Conservation (phyloP, 768 basidiomycete genomes). For the Sarcodon aspratus region DNA sequence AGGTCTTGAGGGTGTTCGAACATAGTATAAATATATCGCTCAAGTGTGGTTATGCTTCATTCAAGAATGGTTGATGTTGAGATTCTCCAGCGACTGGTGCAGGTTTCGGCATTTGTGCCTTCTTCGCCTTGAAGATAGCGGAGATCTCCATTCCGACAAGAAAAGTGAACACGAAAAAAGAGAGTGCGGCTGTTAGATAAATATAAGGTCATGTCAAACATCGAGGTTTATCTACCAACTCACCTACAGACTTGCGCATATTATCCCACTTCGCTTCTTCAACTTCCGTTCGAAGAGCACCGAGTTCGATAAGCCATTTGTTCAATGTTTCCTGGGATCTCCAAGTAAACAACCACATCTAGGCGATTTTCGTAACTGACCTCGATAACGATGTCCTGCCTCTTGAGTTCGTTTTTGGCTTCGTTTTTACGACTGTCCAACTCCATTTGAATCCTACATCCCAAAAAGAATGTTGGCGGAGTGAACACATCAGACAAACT, state of each 20-base stretch:
- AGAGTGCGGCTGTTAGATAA: constrained; percentile 38
- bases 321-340: constrained; percentile 55
- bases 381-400: constrained; percentile 77
- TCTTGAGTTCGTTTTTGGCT: constrained; percentile 72
- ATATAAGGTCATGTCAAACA: background rate
- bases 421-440: constrained; percentile 91
- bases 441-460: constrained; percentile 87
- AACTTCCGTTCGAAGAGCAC: constrained; percentile 70
- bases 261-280: constrained; percentile 87
- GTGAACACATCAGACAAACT: background rate
- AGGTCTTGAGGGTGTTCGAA: no score
- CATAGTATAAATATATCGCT: no score
- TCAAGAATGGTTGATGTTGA: background rate
- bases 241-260: constrained; percentile 74
- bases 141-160: constrained; percentile 62
- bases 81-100: constrained; percentile 4
- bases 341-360: background rate
- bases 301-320: constrained; percentile 59
- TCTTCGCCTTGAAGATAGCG: constrained; percentile 18
- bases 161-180: constrained; percentile 57
- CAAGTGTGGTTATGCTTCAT: no score
- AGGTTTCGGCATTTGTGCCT: constrained; percentile 20
- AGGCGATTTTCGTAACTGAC: constrained; percentile 23
- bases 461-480: constrained; percentile 1
- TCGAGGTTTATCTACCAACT: constrained; percentile 15